phyloP scores from a whole-genome alignment of 2,329 filamentous ascomycete genomes.

The Cordyceps militaris region DNA sequence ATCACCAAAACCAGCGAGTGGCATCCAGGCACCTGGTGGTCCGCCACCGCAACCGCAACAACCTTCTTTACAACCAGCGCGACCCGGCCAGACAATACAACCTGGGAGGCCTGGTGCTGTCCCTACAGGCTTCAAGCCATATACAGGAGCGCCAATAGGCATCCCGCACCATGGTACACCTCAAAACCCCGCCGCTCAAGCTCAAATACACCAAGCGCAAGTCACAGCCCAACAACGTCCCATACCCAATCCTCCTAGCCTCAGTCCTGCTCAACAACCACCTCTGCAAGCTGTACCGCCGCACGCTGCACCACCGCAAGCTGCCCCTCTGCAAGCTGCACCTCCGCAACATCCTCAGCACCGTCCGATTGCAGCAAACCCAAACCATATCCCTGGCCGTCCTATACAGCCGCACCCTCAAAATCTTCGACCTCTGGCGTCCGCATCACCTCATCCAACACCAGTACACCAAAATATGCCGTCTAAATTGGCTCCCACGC shows the following conservation, averaged over 20 bases:
- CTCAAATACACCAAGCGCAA: constrained; percentile 15
- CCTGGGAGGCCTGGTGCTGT: constrained; percentile 24
- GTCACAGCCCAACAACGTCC: constrained; percentile 11
- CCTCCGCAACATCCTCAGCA: constrained; percentile 15
- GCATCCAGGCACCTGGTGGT: constrained; percentile 29
- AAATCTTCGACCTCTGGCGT: constrained; percentile 25
- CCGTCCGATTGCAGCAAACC: constrained; percentile 1
- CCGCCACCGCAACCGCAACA: constrained; percentile 23
- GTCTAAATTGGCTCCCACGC: constrained; percentile 24
- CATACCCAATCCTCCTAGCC: constrained; percentile 7
- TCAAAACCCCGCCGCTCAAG: constrained; percentile 16
- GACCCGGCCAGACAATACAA: not conserved
- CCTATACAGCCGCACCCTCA: constrained; percentile 17
- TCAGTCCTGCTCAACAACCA: constrained; percentile 2
- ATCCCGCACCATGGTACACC: constrained; percentile 21
- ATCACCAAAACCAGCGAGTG: constrained; percentile 25
- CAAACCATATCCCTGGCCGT: constrained; percentile 16
- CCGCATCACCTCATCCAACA: constrained; percentile 24
- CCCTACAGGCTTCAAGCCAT: constrained; percentile 29
- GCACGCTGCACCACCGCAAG: constrained; percentile 11
- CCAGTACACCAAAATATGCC: constrained; percentile 19
- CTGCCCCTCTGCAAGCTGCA: constrained; percentile 8
- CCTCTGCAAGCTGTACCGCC: constrained; percentile 10
- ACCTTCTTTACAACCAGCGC: constrained; percentile 19
- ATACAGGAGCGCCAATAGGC: constrained; percentile 27